Percentiles rank a stretch among this genome's conserved stretches.
phyloP scores from a whole-genome alignment of 352 stramenopile genomes.

The Blastocystis hominis region DNA sequence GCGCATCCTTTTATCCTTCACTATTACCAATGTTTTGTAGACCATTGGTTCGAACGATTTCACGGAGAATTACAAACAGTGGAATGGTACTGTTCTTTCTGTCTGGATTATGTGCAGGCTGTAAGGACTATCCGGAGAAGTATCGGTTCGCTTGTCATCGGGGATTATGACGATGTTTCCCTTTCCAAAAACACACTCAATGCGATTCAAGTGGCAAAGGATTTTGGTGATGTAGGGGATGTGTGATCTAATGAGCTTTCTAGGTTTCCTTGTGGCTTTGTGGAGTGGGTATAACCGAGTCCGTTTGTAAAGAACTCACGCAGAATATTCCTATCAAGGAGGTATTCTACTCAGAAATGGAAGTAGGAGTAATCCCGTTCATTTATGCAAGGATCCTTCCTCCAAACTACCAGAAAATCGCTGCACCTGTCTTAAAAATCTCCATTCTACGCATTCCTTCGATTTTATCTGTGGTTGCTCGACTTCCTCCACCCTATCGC shows the following conservation, averaged over 20 bases:
- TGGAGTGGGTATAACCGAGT: not conserved
- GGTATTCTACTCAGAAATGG: not conserved
- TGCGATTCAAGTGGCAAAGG: slow-evolving; percentile 31
- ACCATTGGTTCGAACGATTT: not conserved
- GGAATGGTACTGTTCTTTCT: not conserved
- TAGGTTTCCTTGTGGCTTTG: slow-evolving; percentile 42
- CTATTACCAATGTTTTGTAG: not conserved
- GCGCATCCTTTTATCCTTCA: not conserved
- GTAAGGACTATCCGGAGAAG: not conserved
- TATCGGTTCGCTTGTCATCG: slow-evolving; percentile 10
- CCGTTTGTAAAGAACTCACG: not conserved
- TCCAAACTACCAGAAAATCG: slow-evolving; percentile 4
- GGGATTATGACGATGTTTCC: not conserved
- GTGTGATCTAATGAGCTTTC: too few relatives aligned
- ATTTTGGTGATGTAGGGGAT: not conserved
- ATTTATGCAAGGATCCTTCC: not conserved
- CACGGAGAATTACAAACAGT: not conserved
- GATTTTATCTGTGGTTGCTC: slow-evolving; percentile 83
- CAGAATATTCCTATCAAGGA: not conserved
- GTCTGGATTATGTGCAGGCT: not conserved
- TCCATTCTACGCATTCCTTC: slow-evolving; percentile 62
- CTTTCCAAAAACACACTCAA: slow-evolving; percentile 36
- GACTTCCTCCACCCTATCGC: slow-evolving; percentile 90
- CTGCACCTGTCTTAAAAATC: not conserved
- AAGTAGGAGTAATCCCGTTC: not conserved